Percentiles rank a stretch among this genome's conserved stretches.
Evolutionary conservation across 805 yeast species (phyloP).

Genomic region (Candida arabinofermentans): DNA sequence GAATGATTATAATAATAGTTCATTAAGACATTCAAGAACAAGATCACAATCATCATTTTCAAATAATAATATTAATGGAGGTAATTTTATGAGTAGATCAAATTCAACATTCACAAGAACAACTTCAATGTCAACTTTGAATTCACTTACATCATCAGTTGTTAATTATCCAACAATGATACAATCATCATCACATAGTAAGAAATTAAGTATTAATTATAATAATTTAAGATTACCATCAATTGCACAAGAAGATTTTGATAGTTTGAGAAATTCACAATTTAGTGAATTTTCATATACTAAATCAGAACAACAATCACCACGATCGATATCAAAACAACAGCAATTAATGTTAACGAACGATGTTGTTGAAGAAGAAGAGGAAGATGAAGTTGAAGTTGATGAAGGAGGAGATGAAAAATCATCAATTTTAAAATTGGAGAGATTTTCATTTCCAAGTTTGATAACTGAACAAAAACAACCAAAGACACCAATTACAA

Average conservation of each 20-base stretch:
- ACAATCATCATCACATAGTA: slow-evolving; percentile 1
- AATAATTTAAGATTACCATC: slow-evolving; percentile 17
- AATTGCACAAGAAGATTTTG: slow-evolving; percentile 19
- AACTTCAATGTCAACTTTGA: slow-evolving; percentile 25
- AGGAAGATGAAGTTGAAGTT: not conserved
- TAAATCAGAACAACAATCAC: slow-evolving; percentile 5
- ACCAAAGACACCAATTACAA: not conserved
- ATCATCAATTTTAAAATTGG: slow-evolving; percentile 5
- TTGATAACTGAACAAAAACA: not conserved
- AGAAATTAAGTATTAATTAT: slow-evolving; percentile 4
- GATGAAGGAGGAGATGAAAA: slow-evolving; percentile 1
- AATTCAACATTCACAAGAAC: slow-evolving; percentile 29
- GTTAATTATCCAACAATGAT: slow-evolving; percentile 6
- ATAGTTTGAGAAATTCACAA: slow-evolving; percentile 5
- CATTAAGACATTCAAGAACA: slow-evolving; percentile 11
- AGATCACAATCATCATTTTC: slow-evolving; percentile 17
- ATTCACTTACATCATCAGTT: slow-evolving; percentile 15
- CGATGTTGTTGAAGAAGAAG: not conserved
- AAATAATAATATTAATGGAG: too few species aligned
- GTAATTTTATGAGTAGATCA: slow-evolving; percentile 18
- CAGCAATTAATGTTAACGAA: not conserved
- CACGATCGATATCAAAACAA: not conserved
- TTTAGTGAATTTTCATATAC: slow-evolving; percentile 9
- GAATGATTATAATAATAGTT: not conserved
- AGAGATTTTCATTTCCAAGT: slow-evolving; percentile 17